Evolutionary conservation across 306 rosid genomes (phyloP), one percentile per base, ranked within the genome.

Genomic region (Cucurbita moschata): DNA sequence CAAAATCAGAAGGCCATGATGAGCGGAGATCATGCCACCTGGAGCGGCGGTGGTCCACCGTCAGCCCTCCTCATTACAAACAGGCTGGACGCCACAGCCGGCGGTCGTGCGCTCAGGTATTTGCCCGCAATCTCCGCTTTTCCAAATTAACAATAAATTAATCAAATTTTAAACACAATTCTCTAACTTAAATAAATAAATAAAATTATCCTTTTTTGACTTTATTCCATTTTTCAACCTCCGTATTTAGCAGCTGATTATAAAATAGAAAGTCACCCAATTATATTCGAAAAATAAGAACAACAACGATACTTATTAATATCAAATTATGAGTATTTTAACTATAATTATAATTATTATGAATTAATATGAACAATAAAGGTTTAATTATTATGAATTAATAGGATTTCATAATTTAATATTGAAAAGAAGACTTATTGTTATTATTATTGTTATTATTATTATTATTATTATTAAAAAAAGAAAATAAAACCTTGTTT

Each of bases 11-110:
- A 40, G 8, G 19, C 4, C 71, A 64, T 40, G 71, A 64, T 64
- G 73, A 37, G 46, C 15, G 26, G 47, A 21, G 44, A 71, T 50
- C 5, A 3, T 16, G 75, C 58, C 75, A 51, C 65, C 61, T 71
- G 75, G 75, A 53, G 75, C 49, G 61, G 14, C 74, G 64, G 79
- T 73, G 66, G 77, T 53, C 79, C 13, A 19, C 4, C 56, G 39
- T 68, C 61, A 53, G 18, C 74, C 78, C 44, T 30, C 23, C 62
- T 10, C 43, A 38, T 59, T 49, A 0, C 46, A 5, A 53, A 71
- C 74, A 52, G 77, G 74, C 73, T 76, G 78, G 80, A 75, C 68
- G 72, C 69, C 66, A 9, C 54, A n/a, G 82, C 80, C 79, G 79
- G 79, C 77, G 5, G 53, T 64, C 75, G 71, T 44, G 72, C 75